These are phyloP conservation scores for Fusarium sp. DNA, from an alignment of 2,329 filamentous ascomycete species.

Conservation along the genomic window DNA sequence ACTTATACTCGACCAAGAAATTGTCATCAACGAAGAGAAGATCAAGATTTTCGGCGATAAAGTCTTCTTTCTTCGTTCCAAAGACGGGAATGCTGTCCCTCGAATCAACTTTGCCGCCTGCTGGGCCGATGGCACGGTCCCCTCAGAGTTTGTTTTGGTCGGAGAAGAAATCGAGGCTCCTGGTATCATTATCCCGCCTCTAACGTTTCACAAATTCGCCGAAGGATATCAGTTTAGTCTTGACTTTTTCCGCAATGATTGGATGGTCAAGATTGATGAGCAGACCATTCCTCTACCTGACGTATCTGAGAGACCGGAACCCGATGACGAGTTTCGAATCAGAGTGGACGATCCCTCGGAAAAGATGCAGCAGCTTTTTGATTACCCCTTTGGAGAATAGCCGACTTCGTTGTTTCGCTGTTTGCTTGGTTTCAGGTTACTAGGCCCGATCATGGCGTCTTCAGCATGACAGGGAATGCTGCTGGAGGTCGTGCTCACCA, in stretches of 20 bases:
- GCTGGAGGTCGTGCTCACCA: not conserved
- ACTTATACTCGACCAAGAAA: not conserved
- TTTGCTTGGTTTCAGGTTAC: no score
- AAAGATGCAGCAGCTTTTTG: not conserved
- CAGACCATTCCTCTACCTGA: not conserved
- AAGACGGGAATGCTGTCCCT: not conserved
- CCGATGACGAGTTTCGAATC: not conserved
- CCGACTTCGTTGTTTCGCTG: no score
- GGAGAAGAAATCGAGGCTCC: not conserved
- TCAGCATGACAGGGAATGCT: not conserved
- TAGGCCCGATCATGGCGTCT: not conserved
- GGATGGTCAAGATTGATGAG: not conserved
- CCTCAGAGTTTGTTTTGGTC: not conserved
- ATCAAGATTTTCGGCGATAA: not conserved
- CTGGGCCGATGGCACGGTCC: not conserved
- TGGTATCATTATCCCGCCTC: not conserved
- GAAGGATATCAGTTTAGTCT: not conserved
- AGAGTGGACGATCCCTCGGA: not conserved
- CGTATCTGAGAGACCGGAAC: not conserved
- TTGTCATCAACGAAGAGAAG: not conserved
- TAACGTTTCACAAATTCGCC: not conserved
- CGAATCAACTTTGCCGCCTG: not conserved
- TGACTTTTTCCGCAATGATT: not conserved
- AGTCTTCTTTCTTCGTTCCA: not conserved
- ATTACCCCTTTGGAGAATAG: not conserved